Evolutionary conservation across 441 rosid genomes (phyloP), one percentile per base, ranked within the genome.

Genomic region (Gossypium gossypioides): DNA sequence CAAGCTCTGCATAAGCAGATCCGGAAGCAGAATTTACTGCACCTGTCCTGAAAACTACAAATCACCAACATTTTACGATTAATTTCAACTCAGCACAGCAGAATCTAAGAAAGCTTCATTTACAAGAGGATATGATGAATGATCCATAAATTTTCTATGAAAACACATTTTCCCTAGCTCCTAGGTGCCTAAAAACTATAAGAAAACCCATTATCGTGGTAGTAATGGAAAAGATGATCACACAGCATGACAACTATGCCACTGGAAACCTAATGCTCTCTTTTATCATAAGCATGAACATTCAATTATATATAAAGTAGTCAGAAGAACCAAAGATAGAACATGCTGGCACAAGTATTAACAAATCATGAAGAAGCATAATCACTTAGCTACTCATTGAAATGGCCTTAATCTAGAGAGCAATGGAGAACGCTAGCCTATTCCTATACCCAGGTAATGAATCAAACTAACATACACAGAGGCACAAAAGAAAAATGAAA

Each of bases 1-100:
- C 99, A 76, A 92, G 88, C 81, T 92, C 97, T 34, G 97, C 96
- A 77, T 92, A 95, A 70, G 99, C 97, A 80, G 97, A 92, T 25
- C 99, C 97, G 29, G 96, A 81, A 73, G 97, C 97, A 81, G 93
- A 86, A 58, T 80, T 92, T 69, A 92, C 99, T 27, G 96, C 90
- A 29, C 90, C 88, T 0, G 94, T 92, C 76, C 89, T 89, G 80
- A 94, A 89, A 80, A 85, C 97, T 89, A 84, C 77, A 81, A 72
- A 37, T 54, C 29, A 75, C 44, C 62, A 76, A 62, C 21, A 50
- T 65, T 27, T 19, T 34, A 37, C 16, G 6, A 27, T 62, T 44
- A 51, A 6, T 70, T 61, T 44, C 42, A 27, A 68, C 2, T 50
- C 37, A 50, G 4, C 15, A 46, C 16, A 70, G n/a, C 5, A 58